Evolutionary conservation across 2,329 filamentous ascomycete genomes (phyloP), one percentile per base, ranked within the genome.

Genomic region (Trichoderma sp.): DNA sequence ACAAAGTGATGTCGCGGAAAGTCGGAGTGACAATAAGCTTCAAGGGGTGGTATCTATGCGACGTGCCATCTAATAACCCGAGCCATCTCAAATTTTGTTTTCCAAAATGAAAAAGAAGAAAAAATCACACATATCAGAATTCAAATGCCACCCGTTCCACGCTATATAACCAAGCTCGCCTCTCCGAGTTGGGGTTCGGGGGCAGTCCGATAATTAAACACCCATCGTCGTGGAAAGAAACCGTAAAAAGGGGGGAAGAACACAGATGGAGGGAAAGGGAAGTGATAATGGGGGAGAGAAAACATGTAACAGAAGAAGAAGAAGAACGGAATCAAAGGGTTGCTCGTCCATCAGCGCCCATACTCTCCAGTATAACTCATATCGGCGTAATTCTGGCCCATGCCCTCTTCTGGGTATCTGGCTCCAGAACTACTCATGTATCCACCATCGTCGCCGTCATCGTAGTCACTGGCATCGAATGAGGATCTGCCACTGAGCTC

Each of bases 381-480:
- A 47, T 88, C 86, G 18, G 85, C 76, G 76, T 85, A 90, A 71
- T 84, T 85, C 75, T 89, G 87, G 30, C 80, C 80, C 83, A 89
- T 84, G 9, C 86, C 84, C 1, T 86, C 86, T n/a, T 87, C 86
- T 12, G 87, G 87, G 71, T 86, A 90, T 0, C 87, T 87, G 4
- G 86, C 89, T 36, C 89, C 89, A 2, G 89, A 88, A 1, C 87
- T 87, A 71, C 88, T 90, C 51, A 91, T 86, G 75, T 91, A 91
- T 24, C 92, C 90, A 66, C 87, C 86, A 72, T 94, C 89, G 68
- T 94, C 92, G 15, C 88, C 91, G 60, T 92, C 91, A 71, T 92
- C 92, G 74, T 91, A 92, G 78, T 95, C 93, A 71, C 91, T 93
- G 1, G 90, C 91, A 78, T 97, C 94, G 76, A 95, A 96, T 74